Conservation (phyloP, 225 moss, liverwort and hornwort genomes). For the Physcomitrellopsis africana region DNA sequence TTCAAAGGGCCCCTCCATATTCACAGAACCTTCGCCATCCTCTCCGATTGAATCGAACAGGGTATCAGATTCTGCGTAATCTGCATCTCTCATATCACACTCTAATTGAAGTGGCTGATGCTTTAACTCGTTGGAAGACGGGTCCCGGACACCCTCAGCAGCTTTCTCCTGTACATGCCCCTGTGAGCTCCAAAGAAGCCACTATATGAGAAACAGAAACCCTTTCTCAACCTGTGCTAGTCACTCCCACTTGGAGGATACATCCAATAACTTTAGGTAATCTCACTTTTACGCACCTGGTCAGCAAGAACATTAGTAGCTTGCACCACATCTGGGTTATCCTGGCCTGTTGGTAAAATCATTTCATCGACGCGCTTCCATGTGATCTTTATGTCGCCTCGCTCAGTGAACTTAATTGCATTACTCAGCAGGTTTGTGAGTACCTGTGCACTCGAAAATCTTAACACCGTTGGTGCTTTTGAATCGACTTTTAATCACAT, state of each 20-base stretch:
- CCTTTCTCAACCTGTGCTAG: not conserved
- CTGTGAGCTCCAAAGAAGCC: conserved; percentile 2
- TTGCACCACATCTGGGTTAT: conserved; percentile 28
- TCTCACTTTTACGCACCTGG: conserved; percentile 27
- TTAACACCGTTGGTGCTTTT: not conserved
- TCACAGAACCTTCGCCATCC: conserved; percentile 41
- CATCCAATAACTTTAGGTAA: not conserved
- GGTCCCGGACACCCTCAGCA: not conserved
- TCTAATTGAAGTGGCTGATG: not conserved
- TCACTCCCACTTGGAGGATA: too few relatives aligned
- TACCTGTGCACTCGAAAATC: conserved; percentile 45
- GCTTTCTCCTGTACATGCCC: conserved; percentile 14
- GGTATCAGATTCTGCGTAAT: conserved; percentile 8
- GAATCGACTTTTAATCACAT: not conserved
- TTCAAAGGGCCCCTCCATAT: conserved; percentile 17
- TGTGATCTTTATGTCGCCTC: conserved; percentile 68
- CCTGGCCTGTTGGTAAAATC: conserved; percentile 23
- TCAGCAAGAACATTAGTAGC: conserved; percentile 21
- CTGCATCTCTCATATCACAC: conserved; percentile 1
- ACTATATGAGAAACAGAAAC: not conserved
- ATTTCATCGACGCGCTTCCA: conserved; percentile 54
- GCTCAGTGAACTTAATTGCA: conserved; percentile 94
- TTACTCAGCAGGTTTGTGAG: conserved; percentile 91
- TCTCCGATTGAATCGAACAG: conserved; percentile 11
- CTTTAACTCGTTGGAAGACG: not conserved